These are phyloP conservation scores for Fusarium hostae DNA, from an alignment of 2,329 filamentous ascomycete genomes.

Conservation along the genomic window DNA sequence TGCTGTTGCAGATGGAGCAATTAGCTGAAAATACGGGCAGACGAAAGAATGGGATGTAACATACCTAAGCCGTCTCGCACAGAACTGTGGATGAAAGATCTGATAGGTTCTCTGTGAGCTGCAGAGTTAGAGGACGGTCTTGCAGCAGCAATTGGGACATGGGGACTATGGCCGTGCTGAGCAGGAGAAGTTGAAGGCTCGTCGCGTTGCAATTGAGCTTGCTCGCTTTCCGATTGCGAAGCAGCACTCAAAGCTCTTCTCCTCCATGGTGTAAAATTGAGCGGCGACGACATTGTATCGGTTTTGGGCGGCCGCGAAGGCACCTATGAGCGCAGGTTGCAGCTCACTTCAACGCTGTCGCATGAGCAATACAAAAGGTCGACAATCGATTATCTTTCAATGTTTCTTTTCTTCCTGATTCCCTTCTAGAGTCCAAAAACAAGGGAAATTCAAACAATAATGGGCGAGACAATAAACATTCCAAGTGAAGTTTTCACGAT, in stretches of 20 bases:
- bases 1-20: constrained; percentile 47
- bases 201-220: constrained; percentile 38
- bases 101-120: constrained; percentile 71
- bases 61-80: constrained; percentile 69
- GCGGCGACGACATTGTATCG: constrained; percentile 58
- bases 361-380: constrained; percentile 28
- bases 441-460: constrained; percentile 25
- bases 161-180: constrained; percentile 22
- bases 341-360: constrained; percentile 32
- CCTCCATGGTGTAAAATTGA: constrained; percentile 62
- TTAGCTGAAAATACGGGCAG: not conserved
- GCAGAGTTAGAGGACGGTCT: constrained; percentile 55
- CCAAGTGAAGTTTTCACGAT: constrained; percentile 31
- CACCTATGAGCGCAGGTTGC: constrained; percentile 32
- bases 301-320: constrained; percentile 24
- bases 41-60: constrained; percentile 28
- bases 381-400: not conserved
- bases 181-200: constrained; percentile 44
- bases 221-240: constrained; percentile 45
- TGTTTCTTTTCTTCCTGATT: not conserved
- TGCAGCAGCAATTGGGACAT: constrained; percentile 35
- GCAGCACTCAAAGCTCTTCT: constrained; percentile 54
- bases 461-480: constrained; percentile 35
- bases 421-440: not conserved
- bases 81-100: constrained; percentile 77